A percentile compares a stretch with the other conserved stretches of the same genome.
phyloP scores from a whole-genome alignment of 805 yeast species.

The Grigorovia jiainica region DNA sequence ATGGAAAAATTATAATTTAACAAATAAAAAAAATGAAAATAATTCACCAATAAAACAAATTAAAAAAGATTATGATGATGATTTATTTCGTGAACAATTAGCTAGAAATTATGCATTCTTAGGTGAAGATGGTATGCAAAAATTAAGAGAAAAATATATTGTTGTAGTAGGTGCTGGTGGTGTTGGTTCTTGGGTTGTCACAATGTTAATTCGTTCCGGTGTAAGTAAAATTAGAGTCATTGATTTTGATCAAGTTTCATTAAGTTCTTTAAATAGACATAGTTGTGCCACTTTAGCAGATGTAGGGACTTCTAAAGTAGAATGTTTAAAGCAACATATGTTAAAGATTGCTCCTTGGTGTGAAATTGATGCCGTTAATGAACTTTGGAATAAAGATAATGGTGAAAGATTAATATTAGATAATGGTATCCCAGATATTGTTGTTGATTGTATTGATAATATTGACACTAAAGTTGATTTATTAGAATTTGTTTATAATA shows the following conservation, averaged over 20 bases:
- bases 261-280: slow-evolving; percentile 87
- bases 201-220: slow-evolving; percentile 89
- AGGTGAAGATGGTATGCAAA: slow-evolving; percentile 73
- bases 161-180: slow-evolving; percentile 95
- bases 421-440: slow-evolving; percentile 55
- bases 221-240: slow-evolving; percentile 67
- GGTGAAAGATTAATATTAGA: slow-evolving; percentile 50
- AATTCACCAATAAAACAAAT: background rate
- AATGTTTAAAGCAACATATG: slow-evolving; percentile 62
- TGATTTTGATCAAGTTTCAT: slow-evolving; percentile 93
- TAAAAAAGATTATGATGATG: slow-evolving; percentile 41
- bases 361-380: slow-evolving; percentile 64
- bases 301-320: slow-evolving; percentile 89
- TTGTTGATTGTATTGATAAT: slow-evolving; percentile 94
- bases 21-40: background rate
- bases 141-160: slow-evolving; percentile 59
- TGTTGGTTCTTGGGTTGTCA: slow-evolving; percentile 93
- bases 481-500: slow-evolving; percentile 57
- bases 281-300: slow-evolving; percentile 87
- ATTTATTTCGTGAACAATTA: slow-evolving; percentile 78
- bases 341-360: slow-evolving; percentile 88
- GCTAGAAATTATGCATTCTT: slow-evolving; percentile 91
- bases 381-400: slow-evolving; percentile 61
- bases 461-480: slow-evolving; percentile 94
- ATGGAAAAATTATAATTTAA: slow-evolving; percentile 14